These are phyloP conservation scores for Apophysomyces elegans DNA, from an alignment of 371 early-diverging fungal genomes.

Conservation along the genomic window DNA sequence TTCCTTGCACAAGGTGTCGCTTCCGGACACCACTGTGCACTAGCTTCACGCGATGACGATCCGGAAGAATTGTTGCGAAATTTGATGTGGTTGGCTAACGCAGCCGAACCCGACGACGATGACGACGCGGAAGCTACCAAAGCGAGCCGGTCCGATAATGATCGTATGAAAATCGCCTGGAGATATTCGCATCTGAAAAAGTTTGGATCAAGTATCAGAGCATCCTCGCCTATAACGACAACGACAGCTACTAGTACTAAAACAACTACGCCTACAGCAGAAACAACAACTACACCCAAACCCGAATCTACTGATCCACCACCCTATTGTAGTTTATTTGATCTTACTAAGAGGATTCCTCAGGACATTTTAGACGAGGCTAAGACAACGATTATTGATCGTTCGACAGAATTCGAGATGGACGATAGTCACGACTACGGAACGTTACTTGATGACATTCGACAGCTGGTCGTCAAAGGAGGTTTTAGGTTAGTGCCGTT, in stretches of 20 bases:
- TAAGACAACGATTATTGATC: constrained; percentile 43
- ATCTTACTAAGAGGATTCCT: constrained; percentile 74
- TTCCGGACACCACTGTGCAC: constrained; percentile 72
- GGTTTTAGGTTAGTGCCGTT: constrained; percentile 55
- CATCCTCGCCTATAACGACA: constrained; percentile 32
- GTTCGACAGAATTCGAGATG: constrained; percentile 24
- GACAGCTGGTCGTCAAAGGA: constrained; percentile 59
- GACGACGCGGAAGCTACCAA: constrained; percentile 34
- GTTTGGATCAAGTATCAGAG: constrained; percentile 54
- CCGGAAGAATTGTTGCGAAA: constrained; percentile 58
- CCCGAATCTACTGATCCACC: constrained; percentile 28
- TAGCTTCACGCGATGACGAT: constrained; percentile 71
- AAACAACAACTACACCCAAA: constrained; percentile 6
- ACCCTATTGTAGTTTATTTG: constrained; percentile 78
- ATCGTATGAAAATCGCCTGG: constrained; percentile 92
- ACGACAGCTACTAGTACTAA: constrained; percentile 19
- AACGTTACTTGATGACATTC: constrained; percentile 58
- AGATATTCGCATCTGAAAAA: constrained; percentile 83
- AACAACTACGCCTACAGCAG: constrained; percentile 12
- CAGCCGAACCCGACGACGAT: constrained; percentile 54
- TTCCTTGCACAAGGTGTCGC: constrained; percentile 88
- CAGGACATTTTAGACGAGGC: constrained; percentile 54
- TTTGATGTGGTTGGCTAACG: constrained; percentile 63
- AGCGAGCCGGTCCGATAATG: constrained; percentile 47
- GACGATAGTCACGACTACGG: constrained; percentile 59